Evolutionary conservation across 2,329 filamentous ascomycete species (phyloP).

Genomic region (Penicillium psychrosexuale): DNA sequence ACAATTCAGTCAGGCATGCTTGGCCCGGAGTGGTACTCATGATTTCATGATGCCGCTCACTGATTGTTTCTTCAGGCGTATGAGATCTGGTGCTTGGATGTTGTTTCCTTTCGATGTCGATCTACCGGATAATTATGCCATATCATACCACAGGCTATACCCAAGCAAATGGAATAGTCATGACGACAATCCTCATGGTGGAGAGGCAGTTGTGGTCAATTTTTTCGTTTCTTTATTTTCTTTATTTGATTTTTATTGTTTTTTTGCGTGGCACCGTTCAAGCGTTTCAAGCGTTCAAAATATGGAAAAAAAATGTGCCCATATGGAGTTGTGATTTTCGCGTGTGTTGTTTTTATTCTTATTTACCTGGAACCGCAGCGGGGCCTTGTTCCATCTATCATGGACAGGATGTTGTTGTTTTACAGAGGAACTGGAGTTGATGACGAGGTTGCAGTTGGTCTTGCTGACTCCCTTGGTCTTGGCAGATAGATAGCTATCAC

Average conservation of each 20-base stretch:
- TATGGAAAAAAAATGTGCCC: neutral
- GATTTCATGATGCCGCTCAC: neutral
- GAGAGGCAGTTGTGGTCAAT: neutral
- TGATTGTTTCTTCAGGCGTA: neutral
- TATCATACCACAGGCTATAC: neutral
- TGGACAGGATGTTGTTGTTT: neutral
- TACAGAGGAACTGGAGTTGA: neutral
- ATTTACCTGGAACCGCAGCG: neutral
- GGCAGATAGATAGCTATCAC: no score
- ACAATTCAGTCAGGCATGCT: neutral
- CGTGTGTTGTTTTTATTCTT: neutral
- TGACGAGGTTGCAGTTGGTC: no score
- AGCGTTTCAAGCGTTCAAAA: no score
- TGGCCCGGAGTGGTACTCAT: neutral
- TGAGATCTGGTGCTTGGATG: neutral
- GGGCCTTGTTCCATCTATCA: neutral
- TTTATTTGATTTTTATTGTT: neutral
- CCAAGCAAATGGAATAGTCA: neutral
- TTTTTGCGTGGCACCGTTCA: neutral
- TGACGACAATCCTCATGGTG: neutral
- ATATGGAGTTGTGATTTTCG: neutral
- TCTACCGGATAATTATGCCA: neutral
- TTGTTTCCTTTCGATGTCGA: neutral
- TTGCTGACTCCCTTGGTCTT: no score
- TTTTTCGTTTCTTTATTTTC: neutral